Evolutionary conservation across 306 rosid species (phyloP), one percentile per base, ranked within the genome.

Genomic region (Fragaria nilgerrensis): DNA sequence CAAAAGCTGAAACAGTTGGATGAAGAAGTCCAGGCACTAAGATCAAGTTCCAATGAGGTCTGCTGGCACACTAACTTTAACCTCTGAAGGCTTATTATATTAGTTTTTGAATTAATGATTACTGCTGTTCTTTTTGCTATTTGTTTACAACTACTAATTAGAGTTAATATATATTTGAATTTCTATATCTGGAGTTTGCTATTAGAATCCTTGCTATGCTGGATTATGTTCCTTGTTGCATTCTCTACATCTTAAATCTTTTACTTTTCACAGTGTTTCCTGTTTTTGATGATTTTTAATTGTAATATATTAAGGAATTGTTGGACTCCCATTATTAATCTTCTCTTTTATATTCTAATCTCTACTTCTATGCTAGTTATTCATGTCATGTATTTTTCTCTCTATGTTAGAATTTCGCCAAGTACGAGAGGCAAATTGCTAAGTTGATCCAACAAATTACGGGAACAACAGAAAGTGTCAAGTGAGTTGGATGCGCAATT

Each of bases 381-480:
- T 81, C 78, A 64, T 73, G 41, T 65, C 36, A 10, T 72, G 36
- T 67, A 19, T 49, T 75, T 69, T 75, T 64, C 39, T 34, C 3
- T 74, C 58, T 52, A 76, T 70, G 59, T 67, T 79, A 93, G 97
- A 93, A 92, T 80, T 92, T 78, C 73, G 79, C 77, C 72, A 87
- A 80, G 79, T 52, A 80, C 53, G 96, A 90, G 84, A 85, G 85
- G 68, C 87, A 84, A 78, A 84, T 90, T 79, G 75, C 90, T 70
- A 88, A 96, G 81, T 69, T 80, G 82, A 82, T 94, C 59, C 85
- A 81, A 76, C 93, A 88, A 77, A 89, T 94, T 79, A 83, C 93
- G 44, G 94, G 93, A 36, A n/a, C 85, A 29, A 86, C 80, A 74
- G 93, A 94, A 76, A 86, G 75, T 75, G 93, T 94, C 67, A 90